Evolutionary conservation across 2,329 filamentous ascomycete genomes (phyloP).

Genomic region (Aspergillus ruber): DNA sequence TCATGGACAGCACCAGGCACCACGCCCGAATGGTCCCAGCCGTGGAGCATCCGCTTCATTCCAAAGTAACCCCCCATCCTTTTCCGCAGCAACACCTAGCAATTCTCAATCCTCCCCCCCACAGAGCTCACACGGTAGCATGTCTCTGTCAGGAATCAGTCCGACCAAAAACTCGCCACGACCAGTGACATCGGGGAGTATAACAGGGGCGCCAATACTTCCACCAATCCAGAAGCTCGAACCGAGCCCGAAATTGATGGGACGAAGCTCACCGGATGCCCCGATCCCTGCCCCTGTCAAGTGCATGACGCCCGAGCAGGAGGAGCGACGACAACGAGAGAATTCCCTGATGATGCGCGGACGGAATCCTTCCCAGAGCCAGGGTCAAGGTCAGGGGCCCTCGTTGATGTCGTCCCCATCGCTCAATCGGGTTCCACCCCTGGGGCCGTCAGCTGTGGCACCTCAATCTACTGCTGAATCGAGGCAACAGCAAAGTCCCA

Average conservation of each 20-base stretch:
- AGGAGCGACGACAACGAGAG: conserved; percentile 34
- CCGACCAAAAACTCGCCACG: conserved; percentile 42
- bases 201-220: conserved; percentile 30
- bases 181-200: conserved; percentile 28
- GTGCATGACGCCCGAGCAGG: conserved; percentile 39
- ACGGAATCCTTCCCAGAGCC: neutral
- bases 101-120: conserved; percentile 29
- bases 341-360: conserved; percentile 22
- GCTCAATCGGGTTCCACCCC: conserved; percentile 25
- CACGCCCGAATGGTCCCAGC: conserved; percentile 23
- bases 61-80: conserved; percentile 25
- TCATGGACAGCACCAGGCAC: conserved; percentile 23
- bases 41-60: conserved; percentile 23
- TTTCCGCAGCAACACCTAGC: conserved; percentile 27
- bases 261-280: conserved; percentile 35
- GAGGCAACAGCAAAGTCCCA: neutral
- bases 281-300: conserved; percentile 38
- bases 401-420: conserved; percentile 27
- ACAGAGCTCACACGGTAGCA: conserved; percentile 27
- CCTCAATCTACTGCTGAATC: neutral
- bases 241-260: conserved; percentile 40
- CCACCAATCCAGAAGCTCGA: conserved; percentile 37
- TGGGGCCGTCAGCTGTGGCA: conserved; percentile 21
- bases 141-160: conserved; percentile 39
- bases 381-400: neutral